These are phyloP conservation scores for Rosa chinensis DNA, from an alignment of 306 rosid genomes.

Conservation along the genomic window DNA sequence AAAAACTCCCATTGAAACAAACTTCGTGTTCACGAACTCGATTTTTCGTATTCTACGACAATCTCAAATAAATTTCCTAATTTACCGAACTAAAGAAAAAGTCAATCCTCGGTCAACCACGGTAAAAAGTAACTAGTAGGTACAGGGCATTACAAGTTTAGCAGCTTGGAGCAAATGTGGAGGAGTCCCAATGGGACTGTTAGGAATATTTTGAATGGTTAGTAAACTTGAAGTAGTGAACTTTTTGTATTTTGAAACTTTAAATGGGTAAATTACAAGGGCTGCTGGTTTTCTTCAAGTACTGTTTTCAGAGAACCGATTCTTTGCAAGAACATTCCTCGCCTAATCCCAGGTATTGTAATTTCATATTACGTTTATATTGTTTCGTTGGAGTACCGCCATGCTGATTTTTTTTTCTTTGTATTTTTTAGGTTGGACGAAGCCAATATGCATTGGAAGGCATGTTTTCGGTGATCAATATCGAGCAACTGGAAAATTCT, in stretches of 20 bases:
- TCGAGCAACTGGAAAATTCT: constrained; percentile 71
- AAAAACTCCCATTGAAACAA: too few species aligned
- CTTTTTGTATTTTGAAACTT: neutral
- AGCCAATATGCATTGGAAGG: constrained; percentile 93
- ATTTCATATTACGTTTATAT: constrained; percentile 9
- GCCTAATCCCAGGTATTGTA: constrained; percentile 86
- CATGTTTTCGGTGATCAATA: constrained; percentile 99
- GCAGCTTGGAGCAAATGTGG: constrained; percentile 89
- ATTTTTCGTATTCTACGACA: too few species aligned
- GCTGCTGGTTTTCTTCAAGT: constrained; percentile 47
- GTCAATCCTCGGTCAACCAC: too few species aligned
- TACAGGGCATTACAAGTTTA: too few species aligned
- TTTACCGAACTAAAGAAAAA: too few species aligned
- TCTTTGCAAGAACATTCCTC: constrained; percentile 90
- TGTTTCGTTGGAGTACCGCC: neutral
- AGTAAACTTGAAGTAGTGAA: constrained; percentile 16
- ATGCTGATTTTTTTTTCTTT: constrained; percentile 23
- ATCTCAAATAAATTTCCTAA: too few species aligned
- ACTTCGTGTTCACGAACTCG: too few species aligned
- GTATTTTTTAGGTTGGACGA: constrained; percentile 85
- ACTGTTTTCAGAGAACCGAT: constrained; percentile 98
- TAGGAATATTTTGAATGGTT: constrained; percentile 95
- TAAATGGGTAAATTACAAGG: neutral
- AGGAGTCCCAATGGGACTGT: constrained; percentile 98
- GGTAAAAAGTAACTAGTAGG: too few species aligned